A percentile compares a stretch with the other conserved stretches of the same genome.
Conservation (phyloP, 2,329 filamentous ascomycete species). For the Aspergillus ruber region DNA sequence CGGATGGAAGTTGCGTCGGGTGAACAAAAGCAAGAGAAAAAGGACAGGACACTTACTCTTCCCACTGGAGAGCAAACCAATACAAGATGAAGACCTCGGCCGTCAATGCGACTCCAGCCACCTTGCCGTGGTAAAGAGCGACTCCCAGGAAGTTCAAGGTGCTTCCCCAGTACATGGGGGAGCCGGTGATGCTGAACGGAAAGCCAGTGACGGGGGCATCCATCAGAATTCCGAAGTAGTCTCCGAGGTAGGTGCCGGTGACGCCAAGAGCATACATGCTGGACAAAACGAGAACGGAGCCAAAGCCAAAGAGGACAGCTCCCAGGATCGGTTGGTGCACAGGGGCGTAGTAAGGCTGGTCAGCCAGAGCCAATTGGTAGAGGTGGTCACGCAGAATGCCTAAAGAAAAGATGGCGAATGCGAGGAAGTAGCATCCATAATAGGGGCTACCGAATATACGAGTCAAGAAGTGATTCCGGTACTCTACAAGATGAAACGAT, state of each 20-base stretch:
- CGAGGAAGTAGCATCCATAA: conserved; percentile 82
- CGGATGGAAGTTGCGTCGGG: neutral
- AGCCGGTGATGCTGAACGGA: conserved; percentile 84
- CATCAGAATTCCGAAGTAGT: conserved; percentile 99
- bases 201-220: conserved; percentile 90
- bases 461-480: conserved; percentile 82
- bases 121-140: conserved; percentile 77
- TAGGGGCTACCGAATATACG: conserved; percentile 75
- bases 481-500: conserved; percentile 55
- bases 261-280: conserved; percentile 90
- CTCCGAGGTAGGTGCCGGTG: conserved; percentile 91
- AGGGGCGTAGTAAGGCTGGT: conserved; percentile 67
- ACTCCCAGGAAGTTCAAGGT: conserved; percentile 88
- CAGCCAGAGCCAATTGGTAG: conserved; percentile 75
- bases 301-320: conserved; percentile 63
- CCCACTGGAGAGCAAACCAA: conserved; percentile 71
- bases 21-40: conserved; percentile 2
- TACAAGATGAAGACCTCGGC: conserved; percentile 71
- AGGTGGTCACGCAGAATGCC: conserved; percentile 82
- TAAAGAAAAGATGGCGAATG: conserved; percentile 80
- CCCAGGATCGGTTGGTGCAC: conserved; percentile 62
- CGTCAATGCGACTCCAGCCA: conserved; percentile 74
- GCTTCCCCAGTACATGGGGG: conserved; percentile 95
- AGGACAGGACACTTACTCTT: conserved; percentile 54
- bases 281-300: conserved; percentile 78